A percentile compares a stretch with the other conserved stretches of the same genome.
phyloP scores from a whole-genome alignment of 2,329 filamentous ascomycete genomes.

The Atkinsonella texensis region DNA sequence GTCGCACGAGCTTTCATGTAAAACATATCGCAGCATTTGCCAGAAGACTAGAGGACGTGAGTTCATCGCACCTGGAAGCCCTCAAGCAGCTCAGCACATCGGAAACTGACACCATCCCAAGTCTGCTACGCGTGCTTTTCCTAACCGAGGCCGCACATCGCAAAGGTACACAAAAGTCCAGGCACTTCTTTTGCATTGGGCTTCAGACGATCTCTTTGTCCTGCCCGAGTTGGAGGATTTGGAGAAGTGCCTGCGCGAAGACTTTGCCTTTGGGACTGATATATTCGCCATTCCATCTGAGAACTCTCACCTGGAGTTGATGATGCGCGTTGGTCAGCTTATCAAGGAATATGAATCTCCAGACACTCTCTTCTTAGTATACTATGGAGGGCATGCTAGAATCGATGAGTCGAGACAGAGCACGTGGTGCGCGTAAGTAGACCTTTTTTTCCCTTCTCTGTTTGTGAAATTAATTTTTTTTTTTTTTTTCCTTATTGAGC shows the following conservation, averaged over 20 bases:
- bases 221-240: conserved; percentile 45
- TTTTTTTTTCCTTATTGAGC: background rate
- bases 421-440: conserved; percentile 45
- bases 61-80: conserved; percentile 13
- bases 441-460: background rate
- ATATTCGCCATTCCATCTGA: conserved; percentile 46
- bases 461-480: background rate
- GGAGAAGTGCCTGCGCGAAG: conserved; percentile 39
- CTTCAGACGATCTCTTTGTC: conserved; percentile 45
- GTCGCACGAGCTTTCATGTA: conserved; percentile 45
- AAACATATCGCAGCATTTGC: conserved; percentile 44
- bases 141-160: conserved; percentile 38
- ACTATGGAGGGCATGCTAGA: conserved; percentile 47
- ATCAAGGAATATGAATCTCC: conserved; percentile 44
- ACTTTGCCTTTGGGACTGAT: conserved; percentile 45
- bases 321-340: conserved; percentile 43
- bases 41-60: conserved; percentile 40
- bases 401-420: conserved; percentile 49
- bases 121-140: conserved; percentile 44
- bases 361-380: conserved; percentile 44
- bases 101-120: conserved; percentile 14
- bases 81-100: background rate
- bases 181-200: conserved; percentile 44
- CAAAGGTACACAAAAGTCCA: conserved; percentile 45
- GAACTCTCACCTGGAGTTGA: conserved; percentile 45